phyloP scores from a whole-genome alignment of 345 rosid genomes.

The Camelina hispida region DNA sequence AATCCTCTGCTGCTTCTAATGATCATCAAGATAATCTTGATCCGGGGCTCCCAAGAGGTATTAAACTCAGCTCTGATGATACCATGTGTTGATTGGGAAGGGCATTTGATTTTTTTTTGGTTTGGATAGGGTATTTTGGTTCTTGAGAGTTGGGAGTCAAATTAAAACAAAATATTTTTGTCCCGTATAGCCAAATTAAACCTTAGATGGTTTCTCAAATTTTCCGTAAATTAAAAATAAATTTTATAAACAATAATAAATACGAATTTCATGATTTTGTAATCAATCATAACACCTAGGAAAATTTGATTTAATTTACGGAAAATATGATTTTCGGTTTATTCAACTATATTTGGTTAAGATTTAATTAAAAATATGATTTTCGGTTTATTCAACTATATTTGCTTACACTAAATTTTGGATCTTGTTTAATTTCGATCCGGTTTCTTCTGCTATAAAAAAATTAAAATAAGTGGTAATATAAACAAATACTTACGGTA shows the following conservation, averaged over 20 bases:
- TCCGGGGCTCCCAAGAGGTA: constrained; percentile 33
- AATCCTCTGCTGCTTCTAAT: constrained; percentile 58
- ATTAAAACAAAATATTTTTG: not conserved
- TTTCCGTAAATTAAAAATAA: too few relatives aligned
- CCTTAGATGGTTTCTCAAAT: not conserved
- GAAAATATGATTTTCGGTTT: not conserved
- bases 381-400: not conserved
- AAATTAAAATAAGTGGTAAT: not conserved
- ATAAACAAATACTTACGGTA: not conserved
- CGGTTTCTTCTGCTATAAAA: not conserved
- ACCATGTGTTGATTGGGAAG: not conserved
- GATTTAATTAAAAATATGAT: too few relatives aligned
- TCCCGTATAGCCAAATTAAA: not conserved
- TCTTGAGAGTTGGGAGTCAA: not conserved
- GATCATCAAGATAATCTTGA: constrained; percentile 36
- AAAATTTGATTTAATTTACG: too few relatives aligned
- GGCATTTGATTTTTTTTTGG: not conserved
- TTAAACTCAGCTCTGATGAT: not conserved
- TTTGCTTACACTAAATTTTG: not conserved
- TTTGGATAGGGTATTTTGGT: not conserved
- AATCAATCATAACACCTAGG: too few relatives aligned
- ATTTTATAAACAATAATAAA: too few relatives aligned
- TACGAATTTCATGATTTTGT: too few relatives aligned
- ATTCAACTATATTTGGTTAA: not conserved
- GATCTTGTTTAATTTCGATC: not conserved